phyloP scores from a whole-genome alignment of 345 rosid genomes.

The Populus simonii region DNA sequence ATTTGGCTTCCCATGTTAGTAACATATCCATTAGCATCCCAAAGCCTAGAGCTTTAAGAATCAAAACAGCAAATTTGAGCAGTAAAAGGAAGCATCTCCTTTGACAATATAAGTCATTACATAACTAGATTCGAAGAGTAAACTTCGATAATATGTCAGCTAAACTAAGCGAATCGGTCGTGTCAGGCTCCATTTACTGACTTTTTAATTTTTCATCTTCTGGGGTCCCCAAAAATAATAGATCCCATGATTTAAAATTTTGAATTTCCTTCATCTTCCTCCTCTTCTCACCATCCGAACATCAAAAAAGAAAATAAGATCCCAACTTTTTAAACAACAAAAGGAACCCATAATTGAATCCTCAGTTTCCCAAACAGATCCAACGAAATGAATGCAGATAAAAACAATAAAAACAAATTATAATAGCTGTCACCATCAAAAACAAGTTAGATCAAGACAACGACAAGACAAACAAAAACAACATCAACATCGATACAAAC shows the following conservation, averaged over 20 bases:
- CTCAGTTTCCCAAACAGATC: constrained; percentile 3
- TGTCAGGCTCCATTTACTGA: neutral
- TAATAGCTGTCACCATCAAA: constrained; percentile 16
- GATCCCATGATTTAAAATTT: neutral
- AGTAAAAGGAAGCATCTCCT: too few species aligned
- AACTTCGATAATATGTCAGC: neutral
- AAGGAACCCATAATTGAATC: neutral
- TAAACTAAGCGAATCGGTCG: neutral
- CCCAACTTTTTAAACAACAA: neutral
- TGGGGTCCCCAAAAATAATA: neutral
- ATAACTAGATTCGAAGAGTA: neutral
- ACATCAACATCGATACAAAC: neutral
- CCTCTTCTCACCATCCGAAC: constrained; percentile 15
- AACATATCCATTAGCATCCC: neutral
- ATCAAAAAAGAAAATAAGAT: neutral
- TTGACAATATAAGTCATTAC: neutral
- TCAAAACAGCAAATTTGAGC: neutral
- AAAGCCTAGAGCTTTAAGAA: neutral
- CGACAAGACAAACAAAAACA: constrained; percentile 8
- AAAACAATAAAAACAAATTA: neutral
- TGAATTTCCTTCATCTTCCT: neutral
- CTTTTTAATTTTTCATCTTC: neutral
- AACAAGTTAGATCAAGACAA: constrained; percentile 21
- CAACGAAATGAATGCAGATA: constrained; percentile 12
- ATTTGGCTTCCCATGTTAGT: neutral